A percentile compares a stretch with the other conserved stretches of the same genome.
These are phyloP conservation scores for Hypoxylon sp. DNA, from an alignment of 2,329 filamentous ascomycete genomes.

Conservation along the genomic window DNA sequence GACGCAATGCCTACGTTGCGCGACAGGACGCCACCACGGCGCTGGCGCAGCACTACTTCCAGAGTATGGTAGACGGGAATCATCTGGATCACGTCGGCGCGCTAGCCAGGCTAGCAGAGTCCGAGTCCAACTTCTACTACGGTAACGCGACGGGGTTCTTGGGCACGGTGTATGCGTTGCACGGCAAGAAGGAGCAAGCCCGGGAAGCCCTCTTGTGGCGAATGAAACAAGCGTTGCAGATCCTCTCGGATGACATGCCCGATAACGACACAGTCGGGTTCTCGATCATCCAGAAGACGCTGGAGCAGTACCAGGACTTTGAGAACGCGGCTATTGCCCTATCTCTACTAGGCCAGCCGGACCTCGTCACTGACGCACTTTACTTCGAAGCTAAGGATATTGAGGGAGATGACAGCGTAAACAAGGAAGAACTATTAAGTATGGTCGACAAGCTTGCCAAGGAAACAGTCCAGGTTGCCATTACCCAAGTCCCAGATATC, in stretches of 20 bases:
- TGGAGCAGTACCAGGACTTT: constrained; percentile 20
- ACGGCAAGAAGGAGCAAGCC: constrained; percentile 32
- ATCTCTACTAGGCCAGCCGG: background rate
- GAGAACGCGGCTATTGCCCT: constrained; percentile 5
- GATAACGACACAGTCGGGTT: constrained; percentile 38
- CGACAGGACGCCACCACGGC: constrained; percentile 32
- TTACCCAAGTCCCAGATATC: constrained; percentile 25
- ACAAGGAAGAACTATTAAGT: constrained; percentile 3
- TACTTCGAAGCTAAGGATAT: constrained; percentile 5
- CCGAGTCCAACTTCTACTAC: background rate
- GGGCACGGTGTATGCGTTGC: constrained; percentile 35
- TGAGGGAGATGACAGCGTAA: background rate
- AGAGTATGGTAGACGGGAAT: constrained; percentile 38
- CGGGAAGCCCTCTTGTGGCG: constrained; percentile 18
- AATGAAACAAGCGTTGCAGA: constrained; percentile 31
- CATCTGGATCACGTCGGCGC: constrained; percentile 28
- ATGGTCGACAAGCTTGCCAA: constrained; percentile 1
- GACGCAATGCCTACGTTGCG: constrained; percentile 32
- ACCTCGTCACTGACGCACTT: constrained; percentile 9
- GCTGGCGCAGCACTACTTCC: constrained; percentile 46
- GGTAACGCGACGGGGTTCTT: constrained; percentile 36
- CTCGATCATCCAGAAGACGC: constrained; percentile 12
- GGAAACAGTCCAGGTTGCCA: constrained; percentile 17
- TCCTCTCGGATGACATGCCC: constrained; percentile 35
- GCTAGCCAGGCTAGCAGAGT: constrained; percentile 37